Base-by-base conservation (phyloP, 1,284 basidiomycete species). In the Sporisorium reilianum region DNA sequence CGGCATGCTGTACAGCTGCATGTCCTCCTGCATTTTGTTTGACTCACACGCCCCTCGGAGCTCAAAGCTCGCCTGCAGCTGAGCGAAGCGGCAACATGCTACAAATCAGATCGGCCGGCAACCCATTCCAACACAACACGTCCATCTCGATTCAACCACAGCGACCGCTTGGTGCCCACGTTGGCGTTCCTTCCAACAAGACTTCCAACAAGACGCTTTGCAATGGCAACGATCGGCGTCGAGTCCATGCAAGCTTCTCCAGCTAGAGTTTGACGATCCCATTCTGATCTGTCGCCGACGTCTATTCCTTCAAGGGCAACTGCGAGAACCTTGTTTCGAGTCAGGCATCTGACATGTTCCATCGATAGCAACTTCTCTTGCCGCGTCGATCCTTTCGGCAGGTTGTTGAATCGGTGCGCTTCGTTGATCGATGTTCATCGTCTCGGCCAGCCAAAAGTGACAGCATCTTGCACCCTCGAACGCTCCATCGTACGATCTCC, bases 371-470 rank as follows among this genome's bases (percentile, higher is more conserved):
- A 10, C 18, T 10, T 10, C 25, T 28, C 26, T 28, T 12, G 18
- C 26, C 16, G 22, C 26, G 18, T 23, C 45, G 26, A 30, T 48
- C 26, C 28, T 9, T 48, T 30, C 20, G 28, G 23, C 46, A 48
- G 30, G 11, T 44, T 8, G 20, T 12, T 44, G 11, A 10, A 8
- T 30, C n/a, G 10, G n/a, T 46, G 26, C n/a, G 26, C 10, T 46
- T 9, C 6, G 45, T 30, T 48, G 46, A 48, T 9, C 2, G n/a
- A 48, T 10, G 20, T 30, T 48, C 46, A 20, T 48, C n/a, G 45
- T 46, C 46, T 28, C 46, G 28, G 18, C 46, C n/a, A 48, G 26
- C 14, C 46, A 48, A 30, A n/a, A n/a, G n/a, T n/a, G 46, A 11
- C 46, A 14, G 18, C 30, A 2, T 4, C 4, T 30, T 48, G 16